Evolutionary conservation across 495 filamentous ascomycete species (phyloP).

Genomic region (Hypoxylon fuscum): DNA sequence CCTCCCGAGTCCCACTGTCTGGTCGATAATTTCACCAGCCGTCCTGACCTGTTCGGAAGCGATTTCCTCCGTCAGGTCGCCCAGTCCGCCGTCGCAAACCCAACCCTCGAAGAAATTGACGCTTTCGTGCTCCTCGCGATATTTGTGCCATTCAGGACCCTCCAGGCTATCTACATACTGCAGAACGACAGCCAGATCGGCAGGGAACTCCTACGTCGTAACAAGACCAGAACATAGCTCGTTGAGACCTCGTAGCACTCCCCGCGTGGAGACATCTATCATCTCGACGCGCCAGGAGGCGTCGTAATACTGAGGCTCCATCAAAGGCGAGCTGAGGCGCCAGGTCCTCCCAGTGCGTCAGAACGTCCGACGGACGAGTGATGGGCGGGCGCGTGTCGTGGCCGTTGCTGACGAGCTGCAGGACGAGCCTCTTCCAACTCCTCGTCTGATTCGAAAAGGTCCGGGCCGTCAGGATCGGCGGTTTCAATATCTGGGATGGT

Average conservation of each 20-base stretch:
- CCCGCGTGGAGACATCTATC: not conserved
- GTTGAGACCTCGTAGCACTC: not conserved
- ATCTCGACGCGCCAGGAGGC: not conserved
- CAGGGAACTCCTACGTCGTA: not conserved
- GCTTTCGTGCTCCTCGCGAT: not conserved
- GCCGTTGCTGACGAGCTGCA: not conserved
- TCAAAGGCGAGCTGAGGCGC: not conserved
- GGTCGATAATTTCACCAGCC: not conserved
- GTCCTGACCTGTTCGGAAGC: not conserved
- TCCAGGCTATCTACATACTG: not conserved
- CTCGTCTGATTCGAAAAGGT: not conserved
- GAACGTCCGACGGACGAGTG: not conserved
- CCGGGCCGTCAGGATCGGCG: constrained; percentile 2
- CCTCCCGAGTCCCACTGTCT: not conserved
- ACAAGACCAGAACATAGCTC: not conserved
- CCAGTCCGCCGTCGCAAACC: too few relatives aligned
- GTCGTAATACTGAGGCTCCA: not conserved
- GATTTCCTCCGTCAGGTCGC: not conserved
- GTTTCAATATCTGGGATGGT: constrained; percentile 4
- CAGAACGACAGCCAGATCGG: not conserved
- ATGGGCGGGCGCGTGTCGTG: not conserved
- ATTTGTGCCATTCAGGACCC: not conserved
- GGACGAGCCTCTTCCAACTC: not conserved
- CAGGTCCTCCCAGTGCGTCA: not conserved
- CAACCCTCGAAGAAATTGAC: not conserved